Conservation (phyloP, 805 yeast genomes). For the Pichia heedii region DNA sequence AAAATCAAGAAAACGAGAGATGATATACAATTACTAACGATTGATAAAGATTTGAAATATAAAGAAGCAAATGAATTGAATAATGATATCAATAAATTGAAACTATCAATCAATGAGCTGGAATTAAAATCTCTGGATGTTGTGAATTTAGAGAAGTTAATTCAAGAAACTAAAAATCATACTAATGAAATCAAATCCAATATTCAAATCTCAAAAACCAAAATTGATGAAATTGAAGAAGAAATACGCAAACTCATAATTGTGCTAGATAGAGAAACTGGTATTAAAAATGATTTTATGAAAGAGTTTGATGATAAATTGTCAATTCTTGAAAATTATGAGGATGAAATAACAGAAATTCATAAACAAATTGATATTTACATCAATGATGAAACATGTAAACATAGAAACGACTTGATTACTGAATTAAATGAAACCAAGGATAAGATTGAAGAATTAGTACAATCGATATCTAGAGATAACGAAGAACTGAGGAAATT, state of each 20-base stretch:
- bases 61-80: constrained; percentile 40
- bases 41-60: constrained; percentile 36
- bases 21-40: constrained; percentile 25
- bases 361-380: constrained; percentile 34
- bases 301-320: constrained; percentile 6
- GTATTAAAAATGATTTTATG: constrained; percentile 1
- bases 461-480: constrained; percentile 23
- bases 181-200: constrained; percentile 5
- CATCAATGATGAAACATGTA: constrained; percentile 15
- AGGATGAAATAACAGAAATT: constrained; percentile 33
- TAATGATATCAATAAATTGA: constrained; percentile 42
- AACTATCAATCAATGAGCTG: constrained; percentile 41
- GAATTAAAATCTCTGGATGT: constrained; percentile 45
- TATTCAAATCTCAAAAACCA: background rate
- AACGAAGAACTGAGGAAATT: constrained; percentile 59
- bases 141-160: constrained; percentile 29
- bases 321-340: constrained; percentile 33
- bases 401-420: constrained; percentile 19
- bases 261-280: background rate
- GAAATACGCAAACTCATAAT: background rate
- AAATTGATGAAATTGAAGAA: background rate
- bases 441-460: background rate
- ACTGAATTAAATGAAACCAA: constrained; percentile 21
- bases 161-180: constrained; percentile 29
- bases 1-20: constrained; percentile 28